phyloP scores from a whole-genome alignment of 2,329 filamentous ascomycete species.

The Cladosporium sp. region DNA sequence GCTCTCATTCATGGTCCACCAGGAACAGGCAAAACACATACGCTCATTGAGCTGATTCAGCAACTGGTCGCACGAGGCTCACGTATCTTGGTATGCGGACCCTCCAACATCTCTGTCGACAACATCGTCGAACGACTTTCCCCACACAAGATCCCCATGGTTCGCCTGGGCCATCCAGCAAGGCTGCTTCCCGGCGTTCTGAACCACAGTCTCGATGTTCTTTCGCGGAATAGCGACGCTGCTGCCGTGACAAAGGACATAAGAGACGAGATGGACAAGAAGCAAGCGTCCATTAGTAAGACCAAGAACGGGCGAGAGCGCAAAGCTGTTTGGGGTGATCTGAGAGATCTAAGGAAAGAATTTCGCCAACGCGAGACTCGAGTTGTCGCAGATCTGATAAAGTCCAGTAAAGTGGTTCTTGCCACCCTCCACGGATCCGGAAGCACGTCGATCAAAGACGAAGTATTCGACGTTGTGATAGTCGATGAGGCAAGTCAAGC shows the following conservation, averaged over 20 bases:
- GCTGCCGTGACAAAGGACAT: slow-evolving; percentile 87
- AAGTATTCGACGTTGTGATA: slow-evolving; percentile 87
- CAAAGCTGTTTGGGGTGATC: slow-evolving; percentile 74
- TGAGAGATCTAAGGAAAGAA: slow-evolving; percentile 82
- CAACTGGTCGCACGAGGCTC: slow-evolving; percentile 72
- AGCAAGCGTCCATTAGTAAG: slow-evolving; percentile 84
- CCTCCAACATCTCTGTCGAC: slow-evolving; percentile 95
- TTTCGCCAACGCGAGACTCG: slow-evolving; percentile 78
- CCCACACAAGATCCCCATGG: slow-evolving; percentile 77
- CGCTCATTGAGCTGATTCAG: slow-evolving; percentile 89
- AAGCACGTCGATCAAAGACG: slow-evolving; percentile 71
- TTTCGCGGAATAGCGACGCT: slow-evolving; percentile 86
- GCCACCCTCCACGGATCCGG: slow-evolving; percentile 91
- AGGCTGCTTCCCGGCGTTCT: slow-evolving; percentile 83
- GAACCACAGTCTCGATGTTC: slow-evolving; percentile 82
- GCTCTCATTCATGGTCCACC: slow-evolving; percentile 92
- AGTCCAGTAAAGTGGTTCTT: slow-evolving; percentile 78
- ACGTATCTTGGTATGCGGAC: slow-evolving; percentile 86
- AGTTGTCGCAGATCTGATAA: slow-evolving; percentile 73
- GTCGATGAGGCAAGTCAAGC: slow-evolving; percentile 97
- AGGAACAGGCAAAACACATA: slow-evolving; percentile 95
- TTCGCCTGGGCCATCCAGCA: slow-evolving; percentile 89
- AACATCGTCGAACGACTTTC: slow-evolving; percentile 93
- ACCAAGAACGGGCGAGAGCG: slow-evolving; percentile 76
- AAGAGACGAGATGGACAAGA: slow-evolving; percentile 85